Base-by-base conservation (phyloP, 164 flowering plant genomes). In the Vitis labrusca region DNA sequence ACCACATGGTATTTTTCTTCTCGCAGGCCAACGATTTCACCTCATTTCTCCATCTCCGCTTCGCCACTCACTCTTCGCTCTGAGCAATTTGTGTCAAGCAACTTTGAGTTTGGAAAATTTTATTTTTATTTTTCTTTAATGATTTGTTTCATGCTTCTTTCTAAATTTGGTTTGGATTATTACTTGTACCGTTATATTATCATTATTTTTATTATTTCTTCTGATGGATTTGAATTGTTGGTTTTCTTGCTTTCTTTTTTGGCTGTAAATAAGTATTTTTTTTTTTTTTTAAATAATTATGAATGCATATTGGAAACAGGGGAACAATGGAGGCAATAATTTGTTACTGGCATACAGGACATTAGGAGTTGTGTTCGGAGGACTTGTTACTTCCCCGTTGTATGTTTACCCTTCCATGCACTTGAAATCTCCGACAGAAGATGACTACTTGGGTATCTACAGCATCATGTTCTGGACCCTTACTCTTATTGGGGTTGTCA, bases 381-480 rank as follows among this genome's bases (percentile, higher is more conserved):
- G 94, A 37, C 88, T 91, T 8, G 94, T 91, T 8, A 91, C 94
- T 16, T 91, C 97, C 6, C 94, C 97, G 10, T 83, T 91, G 27
- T 87, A 89, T 74, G 97, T 91, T 27, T 91, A 91, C 63, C 94
- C 97, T 58, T 89, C 97, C 52, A 89, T 91, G 94, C 84, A 75
- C 1, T 77, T 91, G 77, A 87, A 84, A 51, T 83, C 86, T 70
- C 97, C 94, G 3, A 83, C 78, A 4, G 90, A 86, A 67, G 86
- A 77, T 23, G 91, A 88, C 58, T 89, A 89, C 70, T 82, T 91
- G 83, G 91, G 94, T 9, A 84, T 91, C 16, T 88, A 79, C 61
- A 79, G 94, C 60, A 89, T 89, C 72, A 88, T 91, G 83, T 89
- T 91, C 58, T 91, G 97, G 94, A 89, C 97, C 63, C 88, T 88